These are phyloP conservation scores for Musa itinerans DNA, from an alignment of 176 grass and related monocot species.

Conservation along the genomic window DNA sequence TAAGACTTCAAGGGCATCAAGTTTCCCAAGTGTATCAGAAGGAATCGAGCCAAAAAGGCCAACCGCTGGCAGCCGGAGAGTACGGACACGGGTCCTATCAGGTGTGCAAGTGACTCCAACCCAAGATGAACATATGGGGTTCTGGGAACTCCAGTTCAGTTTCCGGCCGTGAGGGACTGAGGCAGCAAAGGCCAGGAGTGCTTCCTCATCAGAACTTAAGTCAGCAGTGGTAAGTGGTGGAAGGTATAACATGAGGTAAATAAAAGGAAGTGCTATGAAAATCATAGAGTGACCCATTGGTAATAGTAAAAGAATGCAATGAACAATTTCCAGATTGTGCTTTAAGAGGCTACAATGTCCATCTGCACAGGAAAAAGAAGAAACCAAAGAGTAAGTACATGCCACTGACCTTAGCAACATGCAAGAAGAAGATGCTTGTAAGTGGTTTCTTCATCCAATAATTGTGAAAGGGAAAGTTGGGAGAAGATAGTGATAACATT, in stretches of 20 bases:
- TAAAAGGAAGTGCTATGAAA: slow-evolving; percentile 25
- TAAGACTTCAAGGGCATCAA: slow-evolving; percentile 82
- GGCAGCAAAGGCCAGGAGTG: slow-evolving; percentile 77
- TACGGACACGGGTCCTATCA: slow-evolving; percentile 53
- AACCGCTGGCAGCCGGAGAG: slow-evolving; percentile 62
- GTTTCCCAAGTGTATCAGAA: slow-evolving; percentile 66
- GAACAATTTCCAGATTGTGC: slow-evolving; percentile 10
- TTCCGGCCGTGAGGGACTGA: slow-evolving; percentile 74
- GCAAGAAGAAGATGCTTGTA: not conserved
- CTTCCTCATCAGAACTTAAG: slow-evolving; percentile 67
- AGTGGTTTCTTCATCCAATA: slow-evolving; percentile 4
- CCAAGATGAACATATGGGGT: slow-evolving; percentile 75
- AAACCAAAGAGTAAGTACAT: slow-evolving; percentile 19
- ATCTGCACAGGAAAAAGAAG: slow-evolving; percentile 17
- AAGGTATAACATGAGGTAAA: slow-evolving; percentile 40
- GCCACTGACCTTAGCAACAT: not conserved
- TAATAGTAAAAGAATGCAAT: slow-evolving; percentile 16
- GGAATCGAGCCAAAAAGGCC: slow-evolving; percentile 80
- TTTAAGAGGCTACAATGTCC: slow-evolving; percentile 20
- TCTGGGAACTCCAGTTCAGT: slow-evolving; percentile 66
- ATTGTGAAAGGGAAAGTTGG: not conserved
- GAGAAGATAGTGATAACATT: not conserved
- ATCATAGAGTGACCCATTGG: slow-evolving; percentile 31
- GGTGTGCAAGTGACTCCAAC: slow-evolving; percentile 74
- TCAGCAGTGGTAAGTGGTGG: slow-evolving; percentile 46